These are phyloP conservation scores for Scedosporium boydii DNA, from an alignment of 2,329 filamentous ascomycete species.

Conservation along the genomic window DNA sequence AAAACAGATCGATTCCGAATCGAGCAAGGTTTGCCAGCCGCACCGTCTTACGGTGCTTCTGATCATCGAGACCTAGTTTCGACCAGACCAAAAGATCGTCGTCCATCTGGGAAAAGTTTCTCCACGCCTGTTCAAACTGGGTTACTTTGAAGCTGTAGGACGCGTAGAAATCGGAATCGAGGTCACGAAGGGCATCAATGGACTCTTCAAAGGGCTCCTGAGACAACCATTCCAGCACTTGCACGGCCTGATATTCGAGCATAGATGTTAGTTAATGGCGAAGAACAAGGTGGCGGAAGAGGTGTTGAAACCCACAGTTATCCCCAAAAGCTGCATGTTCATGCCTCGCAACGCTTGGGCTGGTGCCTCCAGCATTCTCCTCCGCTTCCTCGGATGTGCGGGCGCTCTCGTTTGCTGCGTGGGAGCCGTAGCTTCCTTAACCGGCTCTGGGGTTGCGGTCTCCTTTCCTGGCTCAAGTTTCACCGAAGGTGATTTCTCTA, in stretches of 20 bases:
- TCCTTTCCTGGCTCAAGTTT: neutral
- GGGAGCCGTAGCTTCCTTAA: neutral
- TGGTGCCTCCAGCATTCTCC: slow-evolving; percentile 5
- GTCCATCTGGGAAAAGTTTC: slow-evolving; percentile 22
- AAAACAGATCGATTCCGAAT: slow-evolving; percentile 28
- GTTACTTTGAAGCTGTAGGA: slow-evolving; percentile 23
- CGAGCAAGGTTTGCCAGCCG: slow-evolving; percentile 32
- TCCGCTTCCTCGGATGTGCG: neutral
- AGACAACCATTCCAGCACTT: slow-evolving; percentile 25
- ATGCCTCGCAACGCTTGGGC: slow-evolving; percentile 17
- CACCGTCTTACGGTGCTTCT: slow-evolving; percentile 14
- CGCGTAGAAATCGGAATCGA: slow-evolving; percentile 21
- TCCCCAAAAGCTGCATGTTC: slow-evolving; percentile 28
- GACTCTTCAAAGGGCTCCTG: slow-evolving; percentile 21
- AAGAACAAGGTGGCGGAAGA: neutral
- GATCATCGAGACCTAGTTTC: slow-evolving; percentile 27
- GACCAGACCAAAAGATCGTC: slow-evolving; percentile 21
- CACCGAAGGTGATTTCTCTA: neutral
- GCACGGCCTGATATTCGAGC: slow-evolving; percentile 19
- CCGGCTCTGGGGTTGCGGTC: neutral
- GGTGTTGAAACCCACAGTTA: slow-evolving; percentile 22
- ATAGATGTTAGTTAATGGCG: neutral
- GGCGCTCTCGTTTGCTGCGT: neutral
- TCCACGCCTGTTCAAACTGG: slow-evolving; percentile 22
- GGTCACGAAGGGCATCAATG: slow-evolving; percentile 17